Conservation (phyloP, 306 rosid genomes). For the Biancaea sappan region DNA sequence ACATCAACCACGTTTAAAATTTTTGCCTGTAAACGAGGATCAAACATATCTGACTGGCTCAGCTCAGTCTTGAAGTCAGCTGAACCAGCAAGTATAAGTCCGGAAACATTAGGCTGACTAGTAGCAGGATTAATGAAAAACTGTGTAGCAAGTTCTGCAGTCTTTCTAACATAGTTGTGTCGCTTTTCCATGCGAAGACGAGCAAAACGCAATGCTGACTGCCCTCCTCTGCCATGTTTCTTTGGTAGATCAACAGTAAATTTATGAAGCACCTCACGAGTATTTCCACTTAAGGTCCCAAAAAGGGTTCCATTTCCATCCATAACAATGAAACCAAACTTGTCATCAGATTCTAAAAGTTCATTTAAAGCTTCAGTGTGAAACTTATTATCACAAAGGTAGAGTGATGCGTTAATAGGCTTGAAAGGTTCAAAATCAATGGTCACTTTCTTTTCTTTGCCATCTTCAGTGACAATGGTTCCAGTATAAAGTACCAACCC, state of each 20-base stretch:
- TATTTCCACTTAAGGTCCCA: conserved; percentile 76
- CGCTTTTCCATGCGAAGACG: conserved; percentile 77
- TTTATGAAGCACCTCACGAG: conserved; percentile 67
- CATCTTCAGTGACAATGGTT: conserved; percentile 73
- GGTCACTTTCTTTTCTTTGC: conserved; percentile 76
- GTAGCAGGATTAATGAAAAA: conserved; percentile 71
- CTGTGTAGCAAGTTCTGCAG: conserved; percentile 73
- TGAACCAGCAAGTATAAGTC: conserved; percentile 67
- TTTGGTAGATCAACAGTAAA: conserved; percentile 68
- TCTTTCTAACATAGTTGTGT: conserved; percentile 70
- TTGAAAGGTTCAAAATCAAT: conserved; percentile 79
- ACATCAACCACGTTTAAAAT: conserved; percentile 69
- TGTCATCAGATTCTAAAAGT: conserved; percentile 74
- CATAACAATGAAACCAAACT: conserved; percentile 75
- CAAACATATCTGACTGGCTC: conserved; percentile 77
- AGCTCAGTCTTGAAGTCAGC: conserved; percentile 77
- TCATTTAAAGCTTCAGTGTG: conserved; percentile 76
- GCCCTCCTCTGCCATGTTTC: conserved; percentile 84
- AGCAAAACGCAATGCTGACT: conserved; percentile 73
- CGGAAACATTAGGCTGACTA: conserved; percentile 73
- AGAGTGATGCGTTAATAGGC: conserved; percentile 74
- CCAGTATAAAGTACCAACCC: conserved; percentile 74
- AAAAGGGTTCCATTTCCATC: conserved; percentile 78
- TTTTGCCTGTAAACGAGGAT: conserved; percentile 66
- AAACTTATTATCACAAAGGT: conserved; percentile 78